A percentile compares a stretch with the other conserved stretches of the same genome.
Conservation (phyloP, 192 early-diverging fungal genomes). For the Dissophora ornata region DNA sequence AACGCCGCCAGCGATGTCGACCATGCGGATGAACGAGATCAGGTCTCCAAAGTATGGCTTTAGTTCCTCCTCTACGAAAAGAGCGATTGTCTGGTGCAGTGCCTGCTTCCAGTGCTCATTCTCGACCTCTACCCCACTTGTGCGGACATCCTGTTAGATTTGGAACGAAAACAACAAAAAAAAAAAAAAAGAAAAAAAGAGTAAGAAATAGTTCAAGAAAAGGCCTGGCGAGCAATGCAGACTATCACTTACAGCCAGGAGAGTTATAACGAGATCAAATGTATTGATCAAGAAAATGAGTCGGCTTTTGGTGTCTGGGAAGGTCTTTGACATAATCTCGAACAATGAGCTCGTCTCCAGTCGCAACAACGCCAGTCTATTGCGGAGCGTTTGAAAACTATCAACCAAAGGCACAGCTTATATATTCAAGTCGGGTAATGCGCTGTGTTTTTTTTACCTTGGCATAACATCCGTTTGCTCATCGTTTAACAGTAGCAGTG, state of each 20-base stretch:
- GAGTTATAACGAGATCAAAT: constrained; percentile 86
- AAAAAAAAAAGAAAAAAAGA: neutral
- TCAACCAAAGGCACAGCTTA: neutral
- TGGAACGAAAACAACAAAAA: neutral
- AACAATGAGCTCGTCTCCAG: constrained; percentile 81
- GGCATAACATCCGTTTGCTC: constrained; percentile 88
- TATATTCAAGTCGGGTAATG: too few relatives aligned
- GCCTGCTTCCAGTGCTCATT: constrained; percentile 68
- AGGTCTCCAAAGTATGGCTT: constrained; percentile 83
- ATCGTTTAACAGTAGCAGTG: constrained; percentile 89
- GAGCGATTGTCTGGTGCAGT: constrained; percentile 72
- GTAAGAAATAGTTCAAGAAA: neutral
- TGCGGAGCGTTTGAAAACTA: neutral
- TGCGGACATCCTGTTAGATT: constrained; percentile 59
- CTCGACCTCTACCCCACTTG: constrained; percentile 59
- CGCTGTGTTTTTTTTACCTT: constrained; percentile 60
- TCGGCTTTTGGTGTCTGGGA: constrained; percentile 73
- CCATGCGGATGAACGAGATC: constrained; percentile 81
- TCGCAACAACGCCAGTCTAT: constrained; percentile 70
- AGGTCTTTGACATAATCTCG: constrained; percentile 76
- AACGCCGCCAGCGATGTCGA: constrained; percentile 73
- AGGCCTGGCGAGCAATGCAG: neutral
- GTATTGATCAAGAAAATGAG: constrained; percentile 95
- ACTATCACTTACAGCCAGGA: constrained; percentile 72
- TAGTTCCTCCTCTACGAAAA: constrained; percentile 92